Evolutionary conservation across 768 basidiomycete genomes (phyloP).

Genomic region (Boletus patriciae): DNA sequence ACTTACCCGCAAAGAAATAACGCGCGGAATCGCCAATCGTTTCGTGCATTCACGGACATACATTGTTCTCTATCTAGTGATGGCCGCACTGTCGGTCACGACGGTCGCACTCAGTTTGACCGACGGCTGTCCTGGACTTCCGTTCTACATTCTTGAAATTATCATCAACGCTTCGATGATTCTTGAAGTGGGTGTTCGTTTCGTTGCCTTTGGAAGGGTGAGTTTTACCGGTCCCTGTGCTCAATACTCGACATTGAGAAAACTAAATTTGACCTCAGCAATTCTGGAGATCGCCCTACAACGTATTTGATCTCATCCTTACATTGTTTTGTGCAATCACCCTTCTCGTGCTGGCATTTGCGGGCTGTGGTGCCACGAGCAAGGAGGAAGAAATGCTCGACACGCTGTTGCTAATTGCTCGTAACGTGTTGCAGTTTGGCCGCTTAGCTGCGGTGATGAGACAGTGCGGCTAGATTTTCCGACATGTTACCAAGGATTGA

Average conservation of each 20-base stretch:
- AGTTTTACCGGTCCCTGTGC: conserved; percentile 30
- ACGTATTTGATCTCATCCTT: conserved; percentile 83
- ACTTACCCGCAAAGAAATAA: conserved; percentile 79
- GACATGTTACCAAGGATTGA: conserved; percentile 6
- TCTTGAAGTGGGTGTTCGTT: conserved; percentile 85
- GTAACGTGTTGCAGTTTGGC: conserved; percentile 91
- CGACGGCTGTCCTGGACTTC: conserved; percentile 81
- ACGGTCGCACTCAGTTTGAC: conserved; percentile 82
- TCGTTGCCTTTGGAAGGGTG: conserved; percentile 92
- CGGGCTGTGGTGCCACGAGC: conserved; percentile 77
- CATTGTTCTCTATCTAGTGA: conserved; percentile 83
- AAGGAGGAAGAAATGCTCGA: conserved; percentile 95
- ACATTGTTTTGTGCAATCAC: conserved; percentile 90
- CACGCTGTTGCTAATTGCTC: conserved; percentile 85
- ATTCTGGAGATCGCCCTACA: conserved; percentile 97
- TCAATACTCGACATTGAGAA: background rate
- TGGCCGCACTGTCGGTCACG: conserved; percentile 84
- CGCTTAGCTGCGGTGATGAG: conserved; percentile 91
- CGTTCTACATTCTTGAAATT: conserved; percentile 88
- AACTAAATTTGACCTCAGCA: conserved; percentile 49
- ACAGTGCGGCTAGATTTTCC: conserved; percentile 58
- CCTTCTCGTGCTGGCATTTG: conserved; percentile 82
- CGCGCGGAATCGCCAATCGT: conserved; percentile 82
- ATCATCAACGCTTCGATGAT: conserved; percentile 93
- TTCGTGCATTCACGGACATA: conserved; percentile 88